phyloP scores from a whole-genome alignment of 352 stramenopile genomes.

The Phytophthora pini region DNA sequence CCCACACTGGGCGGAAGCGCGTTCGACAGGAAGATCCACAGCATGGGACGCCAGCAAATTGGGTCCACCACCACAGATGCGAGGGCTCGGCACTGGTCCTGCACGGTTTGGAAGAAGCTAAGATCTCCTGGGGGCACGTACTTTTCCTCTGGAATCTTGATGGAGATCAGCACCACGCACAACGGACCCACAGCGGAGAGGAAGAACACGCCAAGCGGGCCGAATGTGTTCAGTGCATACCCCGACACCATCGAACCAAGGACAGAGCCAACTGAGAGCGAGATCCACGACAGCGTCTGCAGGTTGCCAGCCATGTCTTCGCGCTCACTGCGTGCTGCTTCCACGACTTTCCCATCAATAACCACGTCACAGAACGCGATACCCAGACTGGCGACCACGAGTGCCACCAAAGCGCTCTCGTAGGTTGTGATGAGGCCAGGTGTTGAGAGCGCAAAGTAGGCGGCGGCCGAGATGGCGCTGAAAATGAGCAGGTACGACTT shows the following conservation, averaged over 20 bases:
- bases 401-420: slow-evolving; percentile 55
- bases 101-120: slow-evolving; percentile 61
- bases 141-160: slow-evolving; percentile 61
- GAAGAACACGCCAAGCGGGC: slow-evolving; percentile 75
- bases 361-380: slow-evolving; percentile 87
- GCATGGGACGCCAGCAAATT: slow-evolving; percentile 79
- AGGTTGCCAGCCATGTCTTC: slow-evolving; percentile 81
- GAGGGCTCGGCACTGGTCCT: slow-evolving; percentile 55
- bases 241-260: slow-evolving; percentile 76
- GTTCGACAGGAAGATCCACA: slow-evolving; percentile 87
- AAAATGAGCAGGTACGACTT: slow-evolving; percentile 86
- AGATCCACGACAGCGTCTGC: slow-evolving; percentile 83
- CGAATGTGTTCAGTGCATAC: slow-evolving; percentile 61
- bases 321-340: slow-evolving; percentile 69
- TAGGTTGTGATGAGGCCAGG: slow-evolving; percentile 64
- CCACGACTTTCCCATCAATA: slow-evolving; percentile 82
- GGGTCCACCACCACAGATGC: slow-evolving; percentile 70
- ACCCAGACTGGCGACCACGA: slow-evolving; percentile 79
- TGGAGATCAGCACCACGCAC: slow-evolving; percentile 69
- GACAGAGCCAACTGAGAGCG: slow-evolving; percentile 72
- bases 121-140: slow-evolving; percentile 35
- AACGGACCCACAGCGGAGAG: slow-evolving; percentile 74
- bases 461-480: slow-evolving; percentile 58
- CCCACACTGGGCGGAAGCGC: slow-evolving; percentile 71
- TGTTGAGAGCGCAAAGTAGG: slow-evolving; percentile 68